These are phyloP conservation scores for Fraxinus latifolia DNA, from an alignment of 305 asterid genomes.

Conservation along the genomic window DNA sequence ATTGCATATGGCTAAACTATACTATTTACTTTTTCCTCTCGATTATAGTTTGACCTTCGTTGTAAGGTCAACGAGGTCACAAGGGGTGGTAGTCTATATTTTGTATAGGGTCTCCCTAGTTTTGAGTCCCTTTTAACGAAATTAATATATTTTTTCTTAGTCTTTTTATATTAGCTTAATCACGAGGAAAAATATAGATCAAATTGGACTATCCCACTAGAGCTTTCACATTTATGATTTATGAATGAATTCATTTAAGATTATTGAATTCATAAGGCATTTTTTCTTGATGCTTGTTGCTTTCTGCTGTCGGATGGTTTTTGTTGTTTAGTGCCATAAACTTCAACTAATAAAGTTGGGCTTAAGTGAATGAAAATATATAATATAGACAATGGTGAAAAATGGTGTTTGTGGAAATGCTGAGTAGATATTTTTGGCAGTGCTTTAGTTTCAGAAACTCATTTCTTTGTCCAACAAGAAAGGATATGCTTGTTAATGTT, in stretches of 20 bases:
- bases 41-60: not conserved
- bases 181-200: not conserved
- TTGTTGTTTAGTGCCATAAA: conserved; percentile 20
- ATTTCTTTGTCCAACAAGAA: conserved; percentile 32
- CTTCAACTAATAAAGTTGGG: conserved; percentile 2
- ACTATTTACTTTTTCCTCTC: not conserved
- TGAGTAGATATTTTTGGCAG: conserved; percentile 38
- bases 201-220: not conserved
- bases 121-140: not conserved
- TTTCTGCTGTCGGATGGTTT: conserved; percentile 31
- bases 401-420: conserved; percentile 33
- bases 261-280: conserved; percentile 12
- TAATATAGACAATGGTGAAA: conserved; percentile 22
- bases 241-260: not conserved
- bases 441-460: conserved; percentile 43
- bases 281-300: conserved; percentile 29
- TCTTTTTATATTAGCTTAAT: not conserved
- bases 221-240: not conserved
- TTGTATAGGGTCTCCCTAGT: not conserved
- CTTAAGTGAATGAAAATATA: conserved; percentile 20
- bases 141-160: not conserved
- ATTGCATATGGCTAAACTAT: not conserved
- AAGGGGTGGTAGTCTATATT: not conserved
- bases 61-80: not conserved
- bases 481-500: conserved; percentile 19